A percentile compares a stretch with the other conserved stretches of the same genome.
phyloP scores from a whole-genome alignment of 148 eudicot genomes.

The Camellia granthamiana region DNA sequence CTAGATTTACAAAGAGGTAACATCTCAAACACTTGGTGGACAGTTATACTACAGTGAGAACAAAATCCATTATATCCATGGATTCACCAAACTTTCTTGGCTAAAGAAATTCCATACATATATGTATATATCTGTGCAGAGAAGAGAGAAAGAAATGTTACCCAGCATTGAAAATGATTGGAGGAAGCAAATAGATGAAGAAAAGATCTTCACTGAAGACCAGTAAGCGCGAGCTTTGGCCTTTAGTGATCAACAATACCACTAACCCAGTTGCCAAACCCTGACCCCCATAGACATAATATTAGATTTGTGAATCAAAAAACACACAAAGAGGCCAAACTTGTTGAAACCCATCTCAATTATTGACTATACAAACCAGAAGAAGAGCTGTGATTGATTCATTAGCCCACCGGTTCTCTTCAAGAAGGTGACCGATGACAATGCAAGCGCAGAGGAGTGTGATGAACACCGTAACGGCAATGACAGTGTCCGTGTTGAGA shows the following conservation, averaged over 20 bases:
- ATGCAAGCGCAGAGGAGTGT: conserved; percentile 54
- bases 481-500: conserved; percentile 37
- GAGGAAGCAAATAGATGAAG: conserved; percentile 93
- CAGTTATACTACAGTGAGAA: background rate
- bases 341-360: background rate
- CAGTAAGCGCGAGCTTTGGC: conserved; percentile 61
- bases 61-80: background rate
- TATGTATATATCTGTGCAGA: background rate
- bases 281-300: conserved; percentile 26
- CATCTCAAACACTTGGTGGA: background rate
- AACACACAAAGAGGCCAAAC: background rate
- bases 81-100: background rate
- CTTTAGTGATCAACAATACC: conserved; percentile 58
- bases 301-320: background rate
- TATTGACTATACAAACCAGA: conserved; percentile 31
- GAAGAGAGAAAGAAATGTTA: conserved; percentile 22
- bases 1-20: background rate
- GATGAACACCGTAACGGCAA: conserved; percentile 49
- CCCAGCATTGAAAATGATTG: conserved; percentile 99
- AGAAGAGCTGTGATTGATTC: conserved; percentile 68
- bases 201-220: conserved; percentile 87
- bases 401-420: conserved; percentile 63
- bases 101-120: background rate
- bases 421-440: conserved; percentile 58
- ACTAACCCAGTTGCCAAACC: conserved; percentile 66